Evolutionary conservation across 768 basidiomycete species (phyloP).

Genomic region (Mrakia gelida): DNA sequence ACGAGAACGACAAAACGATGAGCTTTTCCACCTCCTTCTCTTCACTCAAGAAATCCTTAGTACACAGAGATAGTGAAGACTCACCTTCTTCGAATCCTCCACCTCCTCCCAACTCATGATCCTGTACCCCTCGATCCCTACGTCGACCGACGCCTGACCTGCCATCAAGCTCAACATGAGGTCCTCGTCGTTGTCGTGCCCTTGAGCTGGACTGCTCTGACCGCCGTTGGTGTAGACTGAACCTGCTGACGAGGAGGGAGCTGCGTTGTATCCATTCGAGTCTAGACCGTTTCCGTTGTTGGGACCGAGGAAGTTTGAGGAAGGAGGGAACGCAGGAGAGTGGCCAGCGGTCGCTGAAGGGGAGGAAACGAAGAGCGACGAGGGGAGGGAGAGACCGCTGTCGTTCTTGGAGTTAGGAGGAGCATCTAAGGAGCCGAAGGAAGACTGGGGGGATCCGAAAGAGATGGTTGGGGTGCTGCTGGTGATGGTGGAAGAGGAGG

Average conservation of each 20-base stretch:
- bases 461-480: background rate
- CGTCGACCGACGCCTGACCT: slow-evolving; percentile 77
- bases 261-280: background rate
- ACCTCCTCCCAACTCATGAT: slow-evolving; percentile 70
- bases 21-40: slow-evolving; percentile 35
- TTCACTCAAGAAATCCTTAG: too few species aligned
- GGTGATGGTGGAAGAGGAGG: background rate
- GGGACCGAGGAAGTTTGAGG: slow-evolving; percentile 3
- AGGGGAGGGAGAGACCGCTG: background rate
- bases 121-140: slow-evolving; percentile 72
- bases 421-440: background rate
- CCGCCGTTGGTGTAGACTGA: slow-evolving; percentile 10
- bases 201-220: slow-evolving; percentile 1
- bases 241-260: background rate
- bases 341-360: slow-evolving; percentile 23
- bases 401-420: background rate
- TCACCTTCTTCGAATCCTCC: slow-evolving; percentile 65
- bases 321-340: slow-evolving; percentile 12
- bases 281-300: background rate
- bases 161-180: slow-evolving; percentile 83
- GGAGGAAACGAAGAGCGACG: slow-evolving; percentile 13
- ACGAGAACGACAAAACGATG: slow-evolving; percentile 41
- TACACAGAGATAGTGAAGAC: slow-evolving; percentile 28
- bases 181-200: slow-evolving; percentile 53
- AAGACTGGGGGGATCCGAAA: background rate